Base-by-base conservation (phyloP, 345 rosid genomes). In the Heritiera fomes region DNA sequence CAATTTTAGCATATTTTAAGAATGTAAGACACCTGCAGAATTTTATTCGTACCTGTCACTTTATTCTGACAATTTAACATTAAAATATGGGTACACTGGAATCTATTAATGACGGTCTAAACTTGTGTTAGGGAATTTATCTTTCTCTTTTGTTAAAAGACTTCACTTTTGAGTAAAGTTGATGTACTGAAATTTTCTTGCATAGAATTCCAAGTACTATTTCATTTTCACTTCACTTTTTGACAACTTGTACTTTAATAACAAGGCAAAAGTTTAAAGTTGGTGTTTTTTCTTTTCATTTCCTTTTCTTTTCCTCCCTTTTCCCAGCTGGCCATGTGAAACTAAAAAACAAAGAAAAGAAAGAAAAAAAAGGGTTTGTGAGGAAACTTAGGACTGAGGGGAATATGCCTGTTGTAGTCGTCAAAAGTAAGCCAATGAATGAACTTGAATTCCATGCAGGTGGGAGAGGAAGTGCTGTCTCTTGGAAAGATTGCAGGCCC, bases 401-500 rank as follows among this genome's bases (percentile, higher is more conserved):
- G 45, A 64, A 46, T 41, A 14, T 28, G 50, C 61, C 28, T 18
- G 46, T 38, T 67, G 65, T 15, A 10, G 9, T 28, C 50, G 52
- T 41, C 18, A 28, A 43, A 40, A 73, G 17, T 17, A 55, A 65
- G 17, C 60, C 32, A 55, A 73, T n/a, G 63, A 72, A 10, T 3
- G 63, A 8, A 53, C 7, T 18, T 56, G 66, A 10, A 47, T 30
- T 71, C 15, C 78, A 78, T 78, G 85, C 91, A 95, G 98, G 90
- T 86, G 3, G 91, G 89, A 75, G 97, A 87, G 68, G 98, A 93
- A 81, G 83, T 89, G 69, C 58, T 86, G 20, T 84, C 93, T 0
- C 88, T 95, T 1, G 90, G 89, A 52, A 95, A 91, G 82, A 82
- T 95, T n/a, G 91, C 95, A 23, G 90, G 90, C 76, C 95, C 98